phyloP scores from a whole-genome alignment of 139 green algal genomes.

The Tetradesmus obliquus region DNA sequence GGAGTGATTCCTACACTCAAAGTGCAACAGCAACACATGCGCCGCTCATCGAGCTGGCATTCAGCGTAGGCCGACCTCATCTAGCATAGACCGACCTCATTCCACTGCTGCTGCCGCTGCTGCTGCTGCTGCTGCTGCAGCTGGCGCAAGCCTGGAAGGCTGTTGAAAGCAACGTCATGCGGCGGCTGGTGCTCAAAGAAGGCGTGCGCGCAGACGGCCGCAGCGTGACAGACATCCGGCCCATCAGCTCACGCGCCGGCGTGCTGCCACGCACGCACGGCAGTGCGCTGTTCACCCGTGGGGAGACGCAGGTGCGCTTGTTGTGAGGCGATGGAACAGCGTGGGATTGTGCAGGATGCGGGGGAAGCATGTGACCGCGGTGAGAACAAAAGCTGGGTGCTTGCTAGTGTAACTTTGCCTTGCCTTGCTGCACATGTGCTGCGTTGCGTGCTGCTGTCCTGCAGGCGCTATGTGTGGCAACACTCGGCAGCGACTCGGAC shows the following conservation, averaged over 20 bases:
- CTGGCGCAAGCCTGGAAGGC: slow-evolving; percentile 54
- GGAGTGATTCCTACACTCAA: background rate
- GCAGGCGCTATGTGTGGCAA: slow-evolving; percentile 90
- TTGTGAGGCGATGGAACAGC: background rate
- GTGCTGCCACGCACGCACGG: slow-evolving; percentile 93
- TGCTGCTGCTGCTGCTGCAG: slow-evolving; percentile 11
- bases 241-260: slow-evolving; percentile 79
- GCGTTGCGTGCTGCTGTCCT: slow-evolving; percentile 10
- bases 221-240: slow-evolving; percentile 77
- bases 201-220: slow-evolving; percentile 85
- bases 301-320: slow-evolving; percentile 90
- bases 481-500: slow-evolving; percentile 68
- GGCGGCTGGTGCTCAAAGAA: slow-evolving; percentile 74
- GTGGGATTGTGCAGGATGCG: background rate
- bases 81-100: too few species aligned
- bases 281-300: slow-evolving; percentile 95
- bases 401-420: background rate
- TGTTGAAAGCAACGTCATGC: slow-evolving; percentile 74
- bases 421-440: background rate
- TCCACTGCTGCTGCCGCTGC: background rate
- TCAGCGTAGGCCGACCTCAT: too few species aligned
- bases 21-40: too few species aligned
- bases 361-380: background rate
- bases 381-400: background rate
- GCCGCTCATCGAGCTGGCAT: too few species aligned